Conservation (phyloP, 768 basidiomycete species). For the Aureoboletus auriporus region DNA sequence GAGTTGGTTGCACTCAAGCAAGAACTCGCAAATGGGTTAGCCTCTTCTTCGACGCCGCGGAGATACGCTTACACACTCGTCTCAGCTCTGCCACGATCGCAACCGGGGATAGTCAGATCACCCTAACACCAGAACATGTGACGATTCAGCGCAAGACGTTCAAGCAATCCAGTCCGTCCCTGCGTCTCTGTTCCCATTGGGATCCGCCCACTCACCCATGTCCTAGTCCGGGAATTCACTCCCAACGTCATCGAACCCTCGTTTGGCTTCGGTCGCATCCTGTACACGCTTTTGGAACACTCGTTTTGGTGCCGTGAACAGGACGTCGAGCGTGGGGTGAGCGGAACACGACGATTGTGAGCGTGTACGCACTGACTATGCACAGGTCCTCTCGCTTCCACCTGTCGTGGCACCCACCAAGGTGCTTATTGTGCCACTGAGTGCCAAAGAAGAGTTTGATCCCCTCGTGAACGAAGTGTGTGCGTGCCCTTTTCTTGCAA, state of each 20-base stretch:
- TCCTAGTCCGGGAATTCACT: conserved; percentile 85
- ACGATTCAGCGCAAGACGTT: conserved; percentile 80
- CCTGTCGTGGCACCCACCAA: conserved; percentile 92
- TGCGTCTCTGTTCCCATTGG: background rate
- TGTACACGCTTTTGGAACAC: conserved; percentile 93
- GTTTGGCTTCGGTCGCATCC: conserved; percentile 93
- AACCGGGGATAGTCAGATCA: conserved; percentile 63
- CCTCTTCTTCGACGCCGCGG: conserved; percentile 1
- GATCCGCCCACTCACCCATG: conserved; percentile 19
- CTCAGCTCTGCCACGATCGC: conserved; percentile 52
- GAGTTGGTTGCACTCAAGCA: conserved; percentile 62
- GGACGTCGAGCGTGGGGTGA: conserved; percentile 84
- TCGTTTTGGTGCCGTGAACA: conserved; percentile 92
- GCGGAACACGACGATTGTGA: conserved; percentile 24
- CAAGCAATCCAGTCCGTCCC: conserved; percentile 73
- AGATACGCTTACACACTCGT: background rate
- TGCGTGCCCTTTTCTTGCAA: conserved; percentile 42
- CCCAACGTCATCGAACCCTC: conserved; percentile 99
- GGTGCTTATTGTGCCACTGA: conserved; percentile 93
- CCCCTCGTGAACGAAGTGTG: conserved; percentile 87
- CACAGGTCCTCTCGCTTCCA: conserved; percentile 85
- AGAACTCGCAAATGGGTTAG: conserved; percentile 70
- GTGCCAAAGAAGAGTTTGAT: conserved; percentile 77
- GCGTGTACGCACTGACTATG: background rate
- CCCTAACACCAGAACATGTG: conserved; percentile 68